Evolutionary conservation across 352 stramenopile species (phyloP).

Genomic region (Phytophthora ramorum): DNA sequence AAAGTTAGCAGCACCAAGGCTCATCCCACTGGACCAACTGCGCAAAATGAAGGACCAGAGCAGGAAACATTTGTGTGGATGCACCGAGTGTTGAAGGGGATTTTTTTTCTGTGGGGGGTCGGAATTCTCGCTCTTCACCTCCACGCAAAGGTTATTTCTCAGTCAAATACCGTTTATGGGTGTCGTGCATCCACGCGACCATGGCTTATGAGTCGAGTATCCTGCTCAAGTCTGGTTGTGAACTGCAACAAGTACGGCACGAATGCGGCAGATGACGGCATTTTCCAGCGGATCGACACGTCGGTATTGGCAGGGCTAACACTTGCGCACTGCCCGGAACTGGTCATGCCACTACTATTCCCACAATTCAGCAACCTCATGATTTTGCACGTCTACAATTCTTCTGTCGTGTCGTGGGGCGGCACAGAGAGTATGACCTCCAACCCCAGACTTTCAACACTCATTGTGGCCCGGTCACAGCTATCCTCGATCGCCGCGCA

Average conservation of each 20-base stretch:
- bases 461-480: background rate
- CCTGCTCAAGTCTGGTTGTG: constrained; percentile 5
- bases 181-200: constrained; percentile 2
- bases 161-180: background rate
- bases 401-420: constrained; percentile 4
- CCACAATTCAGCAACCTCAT: background rate
- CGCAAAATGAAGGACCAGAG: background rate
- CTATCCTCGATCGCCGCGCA: background rate
- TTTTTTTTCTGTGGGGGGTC: constrained; percentile 1
- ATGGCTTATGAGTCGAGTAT: background rate
- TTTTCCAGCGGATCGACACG: constrained; percentile 1
- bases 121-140: background rate
- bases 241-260: constrained; percentile 6
- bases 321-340: constrained; percentile 3
- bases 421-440: background rate
- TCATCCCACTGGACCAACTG: background rate
- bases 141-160: background rate
- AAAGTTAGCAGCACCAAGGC: background rate
- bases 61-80: background rate
- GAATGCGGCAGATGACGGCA: background rate
- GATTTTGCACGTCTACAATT: constrained; percentile 9
- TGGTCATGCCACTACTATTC: background rate
- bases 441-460: background rate
- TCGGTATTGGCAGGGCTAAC: background rate
- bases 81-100: background rate